phyloP scores from a whole-genome alignment of 2,329 filamentous ascomycete species.

The Plectosphaerella cucumerina region DNA sequence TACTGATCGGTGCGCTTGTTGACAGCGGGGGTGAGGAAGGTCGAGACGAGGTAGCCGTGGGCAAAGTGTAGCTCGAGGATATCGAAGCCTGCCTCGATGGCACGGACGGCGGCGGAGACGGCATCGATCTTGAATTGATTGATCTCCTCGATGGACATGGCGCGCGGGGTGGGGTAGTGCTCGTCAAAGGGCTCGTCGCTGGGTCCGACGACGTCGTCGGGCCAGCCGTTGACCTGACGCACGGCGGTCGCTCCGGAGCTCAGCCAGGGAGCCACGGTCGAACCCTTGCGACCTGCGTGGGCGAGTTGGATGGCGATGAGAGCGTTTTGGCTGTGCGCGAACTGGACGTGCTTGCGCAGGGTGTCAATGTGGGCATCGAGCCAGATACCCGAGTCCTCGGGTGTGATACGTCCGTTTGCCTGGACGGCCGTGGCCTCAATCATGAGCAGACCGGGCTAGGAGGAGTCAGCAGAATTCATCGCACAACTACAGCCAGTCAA shows the following conservation, averaged over 20 bases:
- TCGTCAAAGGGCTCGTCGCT: conserved; percentile 51
- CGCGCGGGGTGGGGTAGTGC: conserved; percentile 54
- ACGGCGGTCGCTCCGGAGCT: conserved; percentile 48
- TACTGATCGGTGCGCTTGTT: conserved; percentile 68
- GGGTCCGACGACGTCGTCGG: conserved; percentile 43
- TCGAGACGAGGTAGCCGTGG: conserved; percentile 71
- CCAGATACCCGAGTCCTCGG: conserved; percentile 64
- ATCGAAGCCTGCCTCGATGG: conserved; percentile 63
- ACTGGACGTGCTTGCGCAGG: conserved; percentile 53
- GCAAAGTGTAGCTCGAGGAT: conserved; percentile 71
- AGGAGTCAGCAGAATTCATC: neutral
- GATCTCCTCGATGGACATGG: conserved; percentile 64
- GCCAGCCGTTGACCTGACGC: conserved; percentile 47
- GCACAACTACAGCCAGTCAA: neutral
- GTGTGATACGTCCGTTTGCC: conserved; percentile 64
- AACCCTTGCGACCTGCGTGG: conserved; percentile 67
- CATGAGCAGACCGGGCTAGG: conserved; percentile 49
- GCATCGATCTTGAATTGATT: conserved; percentile 58
- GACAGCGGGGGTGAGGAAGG: conserved; percentile 64
- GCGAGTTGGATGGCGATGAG: conserved; percentile 70
- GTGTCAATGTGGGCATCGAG: conserved; percentile 62
- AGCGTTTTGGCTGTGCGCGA: conserved; percentile 51
- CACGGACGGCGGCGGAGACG: conserved; percentile 46
- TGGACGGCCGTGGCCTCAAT: conserved; percentile 64
- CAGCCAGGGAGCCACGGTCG: conserved; percentile 59